Evolutionary conservation across 441 rosid species (phyloP).

Genomic region (Erodium moschatum): DNA sequence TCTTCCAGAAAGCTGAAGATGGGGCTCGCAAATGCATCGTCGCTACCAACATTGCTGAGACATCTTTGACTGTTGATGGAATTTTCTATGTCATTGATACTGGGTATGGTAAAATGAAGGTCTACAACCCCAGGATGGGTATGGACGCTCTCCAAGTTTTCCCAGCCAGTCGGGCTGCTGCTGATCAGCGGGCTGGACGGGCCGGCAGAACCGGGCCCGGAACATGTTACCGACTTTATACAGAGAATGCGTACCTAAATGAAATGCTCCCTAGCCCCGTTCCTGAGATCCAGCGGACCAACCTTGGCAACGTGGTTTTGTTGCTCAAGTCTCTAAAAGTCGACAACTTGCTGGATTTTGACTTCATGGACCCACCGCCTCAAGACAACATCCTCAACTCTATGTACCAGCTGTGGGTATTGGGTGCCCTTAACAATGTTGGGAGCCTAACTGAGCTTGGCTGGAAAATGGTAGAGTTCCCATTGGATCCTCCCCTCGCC

Average conservation of each 20-base stretch:
- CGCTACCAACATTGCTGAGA: conserved; percentile 97
- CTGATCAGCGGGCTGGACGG: conserved; percentile 95
- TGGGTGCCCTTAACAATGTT: conserved; percentile 91
- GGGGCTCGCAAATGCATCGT: conserved; percentile 98
- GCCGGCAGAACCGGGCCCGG: conserved; percentile 99
- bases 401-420: conserved; percentile 95
- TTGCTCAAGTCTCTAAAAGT: conserved; percentile 85
- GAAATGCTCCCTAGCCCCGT: conserved; percentile 90
- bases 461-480: conserved; percentile 99
- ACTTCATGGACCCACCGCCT: conserved; percentile 99
- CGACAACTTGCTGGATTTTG: conserved; percentile 84
- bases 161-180: conserved; percentile 89
- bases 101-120: conserved; percentile 94
- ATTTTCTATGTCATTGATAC: conserved; percentile 92
- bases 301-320: conserved; percentile 89
- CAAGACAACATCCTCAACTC: conserved; percentile 95
- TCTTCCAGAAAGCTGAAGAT: conserved; percentile 85
- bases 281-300: conserved; percentile 96
- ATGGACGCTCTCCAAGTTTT: conserved; percentile 98
- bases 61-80: conserved; percentile 94
- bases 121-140: conserved; percentile 96
- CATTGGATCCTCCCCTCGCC: conserved; percentile 90
- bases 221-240: conserved; percentile 83
- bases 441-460: conserved; percentile 81
- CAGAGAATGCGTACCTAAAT: conserved; percentile 79